Conservation (phyloP, 2,329 filamentous ascomycete genomes). For the Xylariaceae sp. region DNA sequence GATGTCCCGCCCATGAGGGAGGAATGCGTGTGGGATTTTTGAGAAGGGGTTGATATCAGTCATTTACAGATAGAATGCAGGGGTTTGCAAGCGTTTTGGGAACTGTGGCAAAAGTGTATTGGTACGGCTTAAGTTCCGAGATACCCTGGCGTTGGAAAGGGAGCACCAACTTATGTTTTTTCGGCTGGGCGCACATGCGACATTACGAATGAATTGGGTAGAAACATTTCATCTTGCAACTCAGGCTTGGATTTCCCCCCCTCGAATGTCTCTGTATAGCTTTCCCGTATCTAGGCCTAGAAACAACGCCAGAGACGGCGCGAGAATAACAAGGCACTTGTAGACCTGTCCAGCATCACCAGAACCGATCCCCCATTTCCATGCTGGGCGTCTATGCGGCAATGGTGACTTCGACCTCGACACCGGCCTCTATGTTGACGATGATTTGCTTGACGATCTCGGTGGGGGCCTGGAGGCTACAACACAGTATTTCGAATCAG, state of each 20-base stretch:
- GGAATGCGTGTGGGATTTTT: constrained; percentile 76
- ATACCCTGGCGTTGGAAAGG: constrained; percentile 16
- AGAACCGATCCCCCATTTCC: constrained; percentile 2
- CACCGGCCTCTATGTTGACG: constrained; percentile 92
- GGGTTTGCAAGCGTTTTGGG: too few species aligned
- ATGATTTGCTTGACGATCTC: constrained; percentile 98
- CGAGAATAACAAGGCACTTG: constrained; percentile 4
- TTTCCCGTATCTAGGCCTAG: neutral
- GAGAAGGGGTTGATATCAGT: too few species aligned
- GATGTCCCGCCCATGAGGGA: constrained; percentile 77
- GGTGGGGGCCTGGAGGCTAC: constrained; percentile 88
- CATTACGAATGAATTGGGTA: neutral
- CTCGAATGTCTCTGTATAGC: neutral
- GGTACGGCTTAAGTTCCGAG: constrained; percentile 3
- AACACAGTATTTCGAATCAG: constrained; percentile 16
- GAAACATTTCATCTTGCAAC: neutral
- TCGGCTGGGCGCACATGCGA: neutral
- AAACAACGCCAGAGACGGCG: constrained; percentile 1
- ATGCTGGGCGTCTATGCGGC: constrained; percentile 63
- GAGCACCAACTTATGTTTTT: neutral
- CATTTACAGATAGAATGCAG: too few species aligned
- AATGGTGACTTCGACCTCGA: constrained; percentile 92
- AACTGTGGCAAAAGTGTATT: too few species aligned
- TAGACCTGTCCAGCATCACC: constrained; percentile 2
- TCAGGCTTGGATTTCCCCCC: neutral